These are phyloP conservation scores for Eimeria mitis DNA, from an alignment of 169 alveolate species.

Conservation along the genomic window DNA sequence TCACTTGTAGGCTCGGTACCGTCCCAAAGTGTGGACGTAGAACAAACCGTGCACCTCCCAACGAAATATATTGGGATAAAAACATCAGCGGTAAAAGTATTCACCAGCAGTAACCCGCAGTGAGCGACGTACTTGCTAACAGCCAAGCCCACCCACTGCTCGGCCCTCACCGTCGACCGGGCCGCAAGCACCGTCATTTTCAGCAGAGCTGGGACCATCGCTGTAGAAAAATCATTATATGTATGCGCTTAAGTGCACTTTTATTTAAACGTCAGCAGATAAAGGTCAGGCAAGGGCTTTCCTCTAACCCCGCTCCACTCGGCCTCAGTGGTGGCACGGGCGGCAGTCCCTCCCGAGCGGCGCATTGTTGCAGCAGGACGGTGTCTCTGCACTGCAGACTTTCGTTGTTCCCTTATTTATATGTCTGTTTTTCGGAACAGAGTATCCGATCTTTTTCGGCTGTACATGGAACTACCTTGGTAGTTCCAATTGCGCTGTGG, in stretches of 20 bases:
- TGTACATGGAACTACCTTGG: neutral
- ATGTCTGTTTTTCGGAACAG: neutral
- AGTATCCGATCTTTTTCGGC: neutral
- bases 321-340: slow-evolving; percentile 24
- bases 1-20: neutral
- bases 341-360: slow-evolving; percentile 25
- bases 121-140: neutral
- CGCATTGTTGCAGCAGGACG: neutral
- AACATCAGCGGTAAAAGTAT: neutral
- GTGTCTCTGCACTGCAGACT: neutral
- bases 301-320: neutral
- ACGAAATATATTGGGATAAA: neutral
- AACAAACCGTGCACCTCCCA: neutral
- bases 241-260: neutral
- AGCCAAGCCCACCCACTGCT: slow-evolving; percentile 32
- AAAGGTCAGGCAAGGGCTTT: neutral
- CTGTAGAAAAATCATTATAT: neutral
- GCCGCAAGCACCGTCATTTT: slow-evolving; percentile 5
- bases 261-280: neutral
- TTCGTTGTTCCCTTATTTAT: neutral
- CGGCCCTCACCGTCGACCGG: slow-evolving; percentile 20
- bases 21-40: neutral
- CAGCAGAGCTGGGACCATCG: neutral
- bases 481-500: slow-evolving; percentile 16
- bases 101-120: neutral